Evolutionary conservation across 225 moss, liverwort and hornwort genomes (phyloP), one percentile per base, ranked within the genome.

Genomic region (Physcomitrellopsis africana): DNA sequence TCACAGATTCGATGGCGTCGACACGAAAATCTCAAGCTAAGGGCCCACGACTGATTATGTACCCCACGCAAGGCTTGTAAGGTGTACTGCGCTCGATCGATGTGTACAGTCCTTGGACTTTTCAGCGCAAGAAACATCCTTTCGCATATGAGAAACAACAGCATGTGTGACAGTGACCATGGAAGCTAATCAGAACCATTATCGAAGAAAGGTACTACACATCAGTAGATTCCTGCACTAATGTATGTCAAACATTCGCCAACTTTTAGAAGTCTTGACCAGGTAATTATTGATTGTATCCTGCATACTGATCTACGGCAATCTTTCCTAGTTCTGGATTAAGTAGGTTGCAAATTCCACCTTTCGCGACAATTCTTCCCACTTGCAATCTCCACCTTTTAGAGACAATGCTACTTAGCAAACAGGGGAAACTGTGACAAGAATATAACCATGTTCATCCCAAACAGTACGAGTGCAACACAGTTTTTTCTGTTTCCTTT

Each of bases 141-240:
- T 83, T 83, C 59, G 69, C 76, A 72, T 32, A 63, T 57, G 72
- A 63, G 75, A 69, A 59, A 53, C 14, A 57, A 20, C 10, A 70
- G 63, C 72, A 74, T 70, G 78, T 47, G 66, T 77, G 80, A 84
- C 69, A 80, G 77, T 73, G 77, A 80, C 80, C 19, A 77, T 42
- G 60, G 46, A 70, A 71, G 32, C 32, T 37, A 37, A 37, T 37
- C 32, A 37, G 32, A 37, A 37, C 53, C 18, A 75, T 72, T 79
- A 55, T 15, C 11, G 2, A n/a, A 37, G 32, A 37, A 37, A 37
- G 32, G 69, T 71, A 78, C 58, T 58, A 2, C 57, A 76, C 44
- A 44, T 59, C 26, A 63, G 60, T 76, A 82, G 73, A 79, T 82
- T 61, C 76, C 72, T 69, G 53, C 64, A 53, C 65, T 77, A 68